A percentile compares a stretch with the other conserved stretches of the same genome.
Conservation (phyloP, 805 yeast genomes). For the Ascoidea rubescens region DNA sequence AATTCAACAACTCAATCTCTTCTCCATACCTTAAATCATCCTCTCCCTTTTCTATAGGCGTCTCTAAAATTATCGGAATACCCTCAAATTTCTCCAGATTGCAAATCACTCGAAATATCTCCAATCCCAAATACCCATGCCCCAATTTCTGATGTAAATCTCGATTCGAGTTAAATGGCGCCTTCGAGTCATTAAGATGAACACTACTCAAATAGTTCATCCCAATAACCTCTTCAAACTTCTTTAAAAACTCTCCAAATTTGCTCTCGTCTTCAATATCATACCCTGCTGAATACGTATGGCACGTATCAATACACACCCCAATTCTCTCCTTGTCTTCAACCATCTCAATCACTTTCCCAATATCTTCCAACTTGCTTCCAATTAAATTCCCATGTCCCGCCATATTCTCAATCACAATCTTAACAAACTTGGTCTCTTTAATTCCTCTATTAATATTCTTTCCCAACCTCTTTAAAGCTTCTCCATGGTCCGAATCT, state of each 20-base stretch:
- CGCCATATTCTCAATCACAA: slow-evolving; percentile 94
- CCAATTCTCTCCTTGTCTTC: slow-evolving; percentile 81
- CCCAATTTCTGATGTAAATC: slow-evolving; percentile 90
- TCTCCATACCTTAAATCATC: slow-evolving; percentile 64
- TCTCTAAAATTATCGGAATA: slow-evolving; percentile 77
- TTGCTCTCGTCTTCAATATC: slow-evolving; percentile 52
- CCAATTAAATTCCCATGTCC: slow-evolving; percentile 92
- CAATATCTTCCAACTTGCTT: slow-evolving; percentile 60
- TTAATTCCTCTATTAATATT: slow-evolving; percentile 68
- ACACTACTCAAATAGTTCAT: slow-evolving; percentile 61
- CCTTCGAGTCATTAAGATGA: slow-evolving; percentile 90
- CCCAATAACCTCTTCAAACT: slow-evolving; percentile 68
- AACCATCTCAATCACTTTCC: slow-evolving; percentile 61
- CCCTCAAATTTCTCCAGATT: slow-evolving; percentile 46
- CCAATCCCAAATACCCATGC: slow-evolving; percentile 78
- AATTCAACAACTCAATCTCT: slow-evolving; percentile 71
- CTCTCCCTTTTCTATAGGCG: slow-evolving; percentile 40
- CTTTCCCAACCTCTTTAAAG: slow-evolving; percentile 56
- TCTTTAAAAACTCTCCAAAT: slow-evolving; percentile 56
- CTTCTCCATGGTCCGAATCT: slow-evolving; percentile 46
- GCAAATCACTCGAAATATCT: slow-evolving; percentile 66
- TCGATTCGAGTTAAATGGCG: slow-evolving; percentile 79
- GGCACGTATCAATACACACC: slow-evolving; percentile 94
- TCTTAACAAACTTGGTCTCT: slow-evolving; percentile 66
- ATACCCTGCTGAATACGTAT: slow-evolving; percentile 92